Evolutionary conservation across 441 rosid genomes (phyloP), one percentile per base, ranked within the genome.

Genomic region (Gossypium lobatum): DNA sequence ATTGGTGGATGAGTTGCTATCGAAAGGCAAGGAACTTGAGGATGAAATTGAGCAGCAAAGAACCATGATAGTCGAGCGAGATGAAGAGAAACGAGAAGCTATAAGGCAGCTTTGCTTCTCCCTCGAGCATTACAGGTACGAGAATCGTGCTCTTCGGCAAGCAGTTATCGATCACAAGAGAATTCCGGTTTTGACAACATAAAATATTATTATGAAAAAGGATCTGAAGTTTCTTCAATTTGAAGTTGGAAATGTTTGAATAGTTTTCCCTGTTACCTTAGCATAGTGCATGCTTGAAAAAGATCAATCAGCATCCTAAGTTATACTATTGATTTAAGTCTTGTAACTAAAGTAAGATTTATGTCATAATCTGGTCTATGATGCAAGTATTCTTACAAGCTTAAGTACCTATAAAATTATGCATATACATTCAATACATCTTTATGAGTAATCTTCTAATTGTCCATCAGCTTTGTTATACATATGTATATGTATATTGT

Each of bases 81-180:
- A 88, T 9, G 99, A 95, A 73, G 86, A 89, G 88, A 95, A 95
- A 82, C 78, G 96, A 54, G 99, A 90, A 79, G 99, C 90, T 0
- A 93, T 95, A 54, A 80, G 99, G 74, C 97, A 93, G 61, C 81
- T 95, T 58, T 93, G 99, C 78, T 80, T 88, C 74, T 87, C 98
- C 1, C 79, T 93, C 16, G 98, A 95, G 50, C 89, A 93, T 78
- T 95, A 91, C 72, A 90, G 88, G 78, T 82, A 82, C 39, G 83
- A 79, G 3, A 87, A 93, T 50, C 65, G 84, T 50, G 75, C 60
- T 54, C 94, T 91, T 1, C 83, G 91, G 26, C 83, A 76, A 72
- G 96, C 88, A 9, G 78, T 85, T 61, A 34, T 76, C 4, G 86
- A 85, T 53, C 85, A 86, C 70, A 83, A 31, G 73, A 79, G 84